phyloP scores from a whole-genome alignment of 495 filamentous ascomycete species.

The Tuber borchii region DNA sequence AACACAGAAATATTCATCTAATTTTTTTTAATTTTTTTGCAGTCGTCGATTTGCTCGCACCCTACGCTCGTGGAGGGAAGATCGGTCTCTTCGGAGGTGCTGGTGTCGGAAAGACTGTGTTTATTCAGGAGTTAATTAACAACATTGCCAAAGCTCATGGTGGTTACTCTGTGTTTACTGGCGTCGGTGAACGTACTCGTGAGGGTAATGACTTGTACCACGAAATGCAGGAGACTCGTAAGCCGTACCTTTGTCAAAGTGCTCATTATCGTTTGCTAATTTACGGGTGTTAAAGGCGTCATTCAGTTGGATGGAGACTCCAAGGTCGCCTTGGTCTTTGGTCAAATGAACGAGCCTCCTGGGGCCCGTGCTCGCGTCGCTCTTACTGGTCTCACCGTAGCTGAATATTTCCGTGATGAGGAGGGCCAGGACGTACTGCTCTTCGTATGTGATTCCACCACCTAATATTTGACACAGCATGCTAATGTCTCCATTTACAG shows the following conservation, averaged over 20 bases:
- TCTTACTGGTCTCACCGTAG: conserved; percentile 85
- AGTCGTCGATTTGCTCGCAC: conserved; percentile 94
- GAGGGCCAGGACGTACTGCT: conserved; percentile 80
- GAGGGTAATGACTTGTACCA: conserved; percentile 99
- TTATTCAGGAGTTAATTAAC: conserved; percentile 99
- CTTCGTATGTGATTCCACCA: conserved; percentile 39
- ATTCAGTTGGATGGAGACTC: conserved; percentile 98
- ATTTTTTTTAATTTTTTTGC: conserved; percentile 18
- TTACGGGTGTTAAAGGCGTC: conserved; percentile 53
- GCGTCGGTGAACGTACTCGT: conserved; percentile 99
- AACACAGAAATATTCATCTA: conserved; percentile 18
- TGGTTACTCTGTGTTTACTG: conserved; percentile 99
- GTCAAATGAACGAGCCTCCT: conserved; percentile 99
- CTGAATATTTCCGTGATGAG: conserved; percentile 95
- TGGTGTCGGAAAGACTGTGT: conserved; percentile 99
- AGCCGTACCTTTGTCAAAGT: conserved; percentile 3
- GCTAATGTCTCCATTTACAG: conserved; percentile 59
- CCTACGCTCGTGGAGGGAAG: conserved; percentile 99
- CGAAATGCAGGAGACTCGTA: conserved; percentile 98
- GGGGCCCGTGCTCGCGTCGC: conserved; percentile 99
- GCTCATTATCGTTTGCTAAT: conserved; percentile 7
- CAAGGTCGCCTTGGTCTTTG: conserved; percentile 98
- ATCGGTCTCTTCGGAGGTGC: conserved; percentile 99
- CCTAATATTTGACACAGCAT: neutral
- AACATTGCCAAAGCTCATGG: conserved; percentile 99